A percentile compares a stretch with the other conserved stretches of the same genome.
These are phyloP conservation scores for Hericium coralloides DNA, from an alignment of 768 basidiomycete species.

Conservation along the genomic window DNA sequence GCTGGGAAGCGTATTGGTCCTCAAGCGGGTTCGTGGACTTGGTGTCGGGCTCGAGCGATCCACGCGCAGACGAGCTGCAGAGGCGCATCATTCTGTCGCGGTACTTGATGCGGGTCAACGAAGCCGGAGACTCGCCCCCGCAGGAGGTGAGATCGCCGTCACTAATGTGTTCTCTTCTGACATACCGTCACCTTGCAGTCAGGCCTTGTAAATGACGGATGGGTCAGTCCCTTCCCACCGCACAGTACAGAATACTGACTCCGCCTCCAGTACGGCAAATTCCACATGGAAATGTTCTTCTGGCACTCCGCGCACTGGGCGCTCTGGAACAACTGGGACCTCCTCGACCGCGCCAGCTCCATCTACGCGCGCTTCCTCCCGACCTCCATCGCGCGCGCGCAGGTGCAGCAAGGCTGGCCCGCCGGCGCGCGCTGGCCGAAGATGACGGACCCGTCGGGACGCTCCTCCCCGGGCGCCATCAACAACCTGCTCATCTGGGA, in stretches of 20 bases:
- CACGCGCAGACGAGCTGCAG: slow-evolving; percentile 46
- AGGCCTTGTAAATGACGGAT: background rate
- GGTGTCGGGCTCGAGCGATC: slow-evolving; percentile 37
- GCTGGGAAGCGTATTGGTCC: slow-evolving; percentile 37
- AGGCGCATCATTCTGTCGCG: slow-evolving; percentile 46
- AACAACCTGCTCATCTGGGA: slow-evolving; percentile 59
- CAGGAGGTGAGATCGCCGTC: slow-evolving; percentile 37
- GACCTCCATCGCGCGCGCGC: slow-evolving; percentile 37
- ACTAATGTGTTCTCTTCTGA: background rate
- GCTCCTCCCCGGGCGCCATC: slow-evolving; percentile 49
- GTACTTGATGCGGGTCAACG: slow-evolving; percentile 51
- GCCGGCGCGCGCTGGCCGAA: slow-evolving; percentile 56
- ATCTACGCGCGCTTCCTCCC: slow-evolving; percentile 41
- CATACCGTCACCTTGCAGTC: background rate
- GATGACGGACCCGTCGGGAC: slow-evolving; percentile 53
- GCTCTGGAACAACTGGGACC: slow-evolving; percentile 51
- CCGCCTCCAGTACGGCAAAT: slow-evolving; percentile 32
- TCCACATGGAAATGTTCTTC: slow-evolving; percentile 55
- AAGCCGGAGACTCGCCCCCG: slow-evolving; percentile 45
- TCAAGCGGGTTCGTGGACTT: slow-evolving; percentile 45
- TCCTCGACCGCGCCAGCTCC: slow-evolving; percentile 35
- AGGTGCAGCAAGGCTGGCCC: slow-evolving; percentile 42
- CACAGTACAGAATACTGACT: background rate
- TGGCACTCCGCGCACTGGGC: slow-evolving; percentile 55
- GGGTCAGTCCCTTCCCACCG: background rate